phyloP scores from a whole-genome alignment of 2,329 filamentous ascomycete genomes.

The Clonostachys sp. region DNA sequence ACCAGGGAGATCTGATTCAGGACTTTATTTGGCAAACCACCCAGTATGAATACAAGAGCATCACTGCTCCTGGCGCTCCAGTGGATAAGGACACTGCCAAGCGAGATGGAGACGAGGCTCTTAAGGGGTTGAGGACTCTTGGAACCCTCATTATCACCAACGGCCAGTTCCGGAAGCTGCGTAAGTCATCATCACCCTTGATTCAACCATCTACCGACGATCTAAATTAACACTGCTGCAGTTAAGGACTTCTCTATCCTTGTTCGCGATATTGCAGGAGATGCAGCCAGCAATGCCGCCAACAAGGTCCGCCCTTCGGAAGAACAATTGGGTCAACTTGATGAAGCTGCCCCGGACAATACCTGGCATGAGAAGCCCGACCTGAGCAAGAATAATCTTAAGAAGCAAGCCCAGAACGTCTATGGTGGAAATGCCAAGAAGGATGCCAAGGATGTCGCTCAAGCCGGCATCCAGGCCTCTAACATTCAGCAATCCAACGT shows the following conservation, averaged over 20 bases:
- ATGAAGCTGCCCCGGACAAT: constrained; percentile 83
- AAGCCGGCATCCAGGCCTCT: constrained; percentile 37
- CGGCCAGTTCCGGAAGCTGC: constrained; percentile 88
- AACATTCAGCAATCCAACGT: constrained; percentile 12
- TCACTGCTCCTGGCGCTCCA: constrained; percentile 59
- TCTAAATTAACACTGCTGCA: constrained; percentile 15
- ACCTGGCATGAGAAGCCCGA: constrained; percentile 88
- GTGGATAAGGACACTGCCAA: constrained; percentile 72
- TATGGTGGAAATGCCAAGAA: constrained; percentile 50
- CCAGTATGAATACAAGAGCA: constrained; percentile 61
- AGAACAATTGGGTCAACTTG: constrained; percentile 72
- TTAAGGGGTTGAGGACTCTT: constrained; percentile 81
- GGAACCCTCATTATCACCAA: constrained; percentile 91
- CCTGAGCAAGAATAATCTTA: constrained; percentile 64
- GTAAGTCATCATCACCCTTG: constrained; percentile 42
- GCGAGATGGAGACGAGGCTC: constrained; percentile 77
- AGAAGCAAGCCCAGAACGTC: constrained; percentile 60
- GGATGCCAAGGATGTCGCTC: constrained; percentile 57
- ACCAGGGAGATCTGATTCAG: constrained; percentile 88
- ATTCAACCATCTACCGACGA: not conserved
- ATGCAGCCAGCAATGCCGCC: constrained; percentile 79
- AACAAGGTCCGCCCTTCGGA: constrained; percentile 71
- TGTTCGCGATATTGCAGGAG: constrained; percentile 84
- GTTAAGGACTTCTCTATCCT: constrained; percentile 77
- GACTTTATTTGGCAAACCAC: constrained; percentile 96